A percentile compares a stretch with the other conserved stretches of the same genome.
Conservation (phyloP, 208 protist species). For the Leishmania martiniquensis region DNA sequence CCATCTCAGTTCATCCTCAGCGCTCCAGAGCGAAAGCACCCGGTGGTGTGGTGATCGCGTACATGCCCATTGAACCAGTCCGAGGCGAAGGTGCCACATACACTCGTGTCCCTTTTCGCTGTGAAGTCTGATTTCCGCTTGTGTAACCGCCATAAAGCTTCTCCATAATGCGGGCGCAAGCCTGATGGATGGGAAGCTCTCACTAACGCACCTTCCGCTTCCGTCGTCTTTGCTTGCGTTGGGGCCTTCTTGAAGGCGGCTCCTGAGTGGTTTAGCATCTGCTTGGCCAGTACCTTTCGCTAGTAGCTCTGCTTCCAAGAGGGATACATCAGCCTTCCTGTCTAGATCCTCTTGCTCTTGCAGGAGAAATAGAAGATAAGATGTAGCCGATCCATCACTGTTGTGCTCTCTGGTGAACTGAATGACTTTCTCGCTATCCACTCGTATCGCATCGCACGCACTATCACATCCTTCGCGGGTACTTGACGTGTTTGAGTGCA, state of each 20-base stretch:
- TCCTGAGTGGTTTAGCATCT: neutral
- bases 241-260: neutral
- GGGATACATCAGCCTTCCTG: neutral
- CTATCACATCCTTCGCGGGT: neutral
- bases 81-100: conserved; percentile 71
- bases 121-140: conserved; percentile 57
- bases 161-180: conserved; percentile 7
- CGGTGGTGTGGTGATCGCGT: neutral
- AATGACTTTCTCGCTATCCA: conserved; percentile 34
- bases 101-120: conserved; percentile 78
- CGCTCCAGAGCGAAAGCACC: conserved; percentile 39
- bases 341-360: conserved; percentile 9
- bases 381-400: conserved; percentile 53
- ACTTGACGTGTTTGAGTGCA: neutral
- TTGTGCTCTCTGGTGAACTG: conserved; percentile 63
- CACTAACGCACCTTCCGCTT: neutral
- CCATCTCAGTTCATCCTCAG: conserved; percentile 68
- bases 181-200: neutral
- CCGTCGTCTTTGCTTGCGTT: neutral
- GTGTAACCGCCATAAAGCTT: conserved; percentile 37
- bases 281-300: neutral
- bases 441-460: neutral
- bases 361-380: conserved; percentile 70
- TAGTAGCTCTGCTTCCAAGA: neutral
- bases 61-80: conserved; percentile 54